phyloP scores from a whole-genome alignment of 371 early-diverging fungal species.

The Mucor plumbeus region DNA sequence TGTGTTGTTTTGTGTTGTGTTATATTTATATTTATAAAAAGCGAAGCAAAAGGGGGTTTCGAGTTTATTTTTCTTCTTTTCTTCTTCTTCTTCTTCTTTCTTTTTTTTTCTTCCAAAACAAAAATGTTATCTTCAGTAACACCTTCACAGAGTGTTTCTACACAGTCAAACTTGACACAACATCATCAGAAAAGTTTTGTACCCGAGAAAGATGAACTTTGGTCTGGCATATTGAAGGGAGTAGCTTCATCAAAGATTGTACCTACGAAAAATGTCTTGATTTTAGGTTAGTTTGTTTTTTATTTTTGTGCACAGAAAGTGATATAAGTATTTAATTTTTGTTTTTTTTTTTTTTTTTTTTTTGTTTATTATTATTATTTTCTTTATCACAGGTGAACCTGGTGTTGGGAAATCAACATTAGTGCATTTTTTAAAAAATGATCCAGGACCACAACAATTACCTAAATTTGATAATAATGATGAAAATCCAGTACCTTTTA shows the following conservation, averaged over 20 bases:
- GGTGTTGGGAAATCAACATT: conserved; percentile 74
- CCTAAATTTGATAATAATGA: conserved; percentile 22
- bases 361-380: too few relatives aligned
- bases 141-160: conserved; percentile 39
- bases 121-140: conserved; percentile 31
- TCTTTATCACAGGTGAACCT: conserved; percentile 62
- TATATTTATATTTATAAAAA: conserved; percentile 6
- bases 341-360: too few relatives aligned
- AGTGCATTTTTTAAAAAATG: conserved; percentile 65
- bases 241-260: conserved; percentile 75
- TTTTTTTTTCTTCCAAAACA: conserved; percentile 2
- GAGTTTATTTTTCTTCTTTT: conserved; percentile 3
- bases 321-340: too few relatives aligned
- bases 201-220: conserved; percentile 68
- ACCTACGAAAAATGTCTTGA: conserved; percentile 73
- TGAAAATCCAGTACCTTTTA: conserved; percentile 28
- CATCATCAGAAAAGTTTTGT: conserved; percentile 17
- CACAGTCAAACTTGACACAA: conserved; percentile 28
- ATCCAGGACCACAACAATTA: conserved; percentile 43
- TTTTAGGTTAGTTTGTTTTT: conserved; percentile 57
- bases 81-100: background rate
- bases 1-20: background rate
- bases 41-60: conserved; percentile 7
- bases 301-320: background rate
- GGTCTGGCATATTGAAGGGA: conserved; percentile 77